phyloP scores from a whole-genome alignment of 306 rosid genomes.

The Sicyos baderoa region DNA sequence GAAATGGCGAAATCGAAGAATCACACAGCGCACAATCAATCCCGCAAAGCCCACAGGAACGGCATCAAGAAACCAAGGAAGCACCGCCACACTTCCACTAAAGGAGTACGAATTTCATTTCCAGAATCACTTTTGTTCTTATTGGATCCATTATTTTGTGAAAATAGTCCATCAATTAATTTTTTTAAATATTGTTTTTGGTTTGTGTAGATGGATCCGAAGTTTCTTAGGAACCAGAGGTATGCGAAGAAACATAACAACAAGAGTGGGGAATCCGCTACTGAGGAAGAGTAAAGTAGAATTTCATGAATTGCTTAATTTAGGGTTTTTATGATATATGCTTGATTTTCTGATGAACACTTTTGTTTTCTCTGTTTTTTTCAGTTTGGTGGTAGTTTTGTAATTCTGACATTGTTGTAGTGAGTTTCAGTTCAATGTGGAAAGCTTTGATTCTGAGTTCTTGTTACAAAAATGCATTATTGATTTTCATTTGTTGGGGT shows the following conservation, averaged over 20 bases:
- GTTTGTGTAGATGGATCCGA: constrained; percentile 75
- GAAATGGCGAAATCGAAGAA: constrained; percentile 99
- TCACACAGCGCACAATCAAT: constrained; percentile 99
- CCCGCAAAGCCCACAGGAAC: constrained; percentile 91
- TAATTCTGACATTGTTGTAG: constrained; percentile 16
- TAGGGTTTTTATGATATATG: constrained; percentile 18
- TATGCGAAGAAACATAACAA: constrained; percentile 97
- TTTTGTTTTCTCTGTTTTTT: not conserved
- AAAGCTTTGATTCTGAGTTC: not conserved
- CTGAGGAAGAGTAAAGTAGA: constrained; percentile 54
- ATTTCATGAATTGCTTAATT: constrained; percentile 12
- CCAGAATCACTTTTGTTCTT: not conserved
- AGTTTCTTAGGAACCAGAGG: constrained; percentile 98
- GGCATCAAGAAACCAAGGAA: constrained; percentile 93
- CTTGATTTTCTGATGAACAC: constrained; percentile 11
- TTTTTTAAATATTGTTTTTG: too few species aligned
- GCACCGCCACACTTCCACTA: constrained; percentile 96
- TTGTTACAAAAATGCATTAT: not conserved
- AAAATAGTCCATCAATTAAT: too few species aligned
- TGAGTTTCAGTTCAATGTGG: not conserved
- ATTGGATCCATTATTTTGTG: not conserved
- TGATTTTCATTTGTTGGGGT: not conserved
- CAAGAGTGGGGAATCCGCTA: constrained; percentile 38
- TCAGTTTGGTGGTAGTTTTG: not conserved
- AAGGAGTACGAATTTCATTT: constrained; percentile 46